Evolutionary conservation across 1,284 basidiomycete species (phyloP).

Genomic region (Puccinia coronata): DNA sequence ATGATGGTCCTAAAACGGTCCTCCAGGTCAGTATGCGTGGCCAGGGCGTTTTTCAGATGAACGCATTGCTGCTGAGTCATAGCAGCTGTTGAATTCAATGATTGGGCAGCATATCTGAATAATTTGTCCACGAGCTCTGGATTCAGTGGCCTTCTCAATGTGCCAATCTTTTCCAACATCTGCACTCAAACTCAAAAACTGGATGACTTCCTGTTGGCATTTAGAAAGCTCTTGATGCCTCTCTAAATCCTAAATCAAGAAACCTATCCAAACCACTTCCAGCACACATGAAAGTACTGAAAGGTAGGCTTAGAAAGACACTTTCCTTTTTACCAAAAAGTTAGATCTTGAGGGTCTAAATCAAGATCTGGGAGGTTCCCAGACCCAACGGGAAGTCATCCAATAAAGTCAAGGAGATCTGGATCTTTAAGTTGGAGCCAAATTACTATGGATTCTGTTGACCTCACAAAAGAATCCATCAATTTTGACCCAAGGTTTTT

Average conservation of each 20-base stretch:
- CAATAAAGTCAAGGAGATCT: constrained; percentile 54
- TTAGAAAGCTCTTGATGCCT: no score
- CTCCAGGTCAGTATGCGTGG: constrained; percentile 43
- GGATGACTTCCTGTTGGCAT: no score
- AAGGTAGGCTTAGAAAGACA: no score
- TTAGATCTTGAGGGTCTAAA: no score
- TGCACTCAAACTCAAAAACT: constrained; percentile 52
- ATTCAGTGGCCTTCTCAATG: constrained; percentile 51
- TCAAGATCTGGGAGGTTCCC: no score
- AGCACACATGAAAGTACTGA: no score
- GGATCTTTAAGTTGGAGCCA: constrained; percentile 85
- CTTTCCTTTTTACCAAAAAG: no score
- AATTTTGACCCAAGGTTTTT: constrained; percentile 66
- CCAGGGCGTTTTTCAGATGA: constrained; percentile 35
- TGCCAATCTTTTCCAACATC: constrained; percentile 54
- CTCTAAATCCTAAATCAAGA: no score
- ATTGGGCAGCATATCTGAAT: constrained; percentile 49
- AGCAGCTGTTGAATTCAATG: background rate
- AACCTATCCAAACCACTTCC: no score
- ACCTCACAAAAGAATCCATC: constrained; percentile 73
- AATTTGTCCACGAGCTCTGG: constrained; percentile 49
- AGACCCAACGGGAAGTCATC: no score
- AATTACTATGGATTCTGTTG: constrained; percentile 72
- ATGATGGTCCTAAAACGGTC: constrained; percentile 34
- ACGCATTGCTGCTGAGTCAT: constrained; percentile 45